phyloP scores from a whole-genome alignment of 1,284 basidiomycete genomes.

The Trametes polyzona region DNA sequence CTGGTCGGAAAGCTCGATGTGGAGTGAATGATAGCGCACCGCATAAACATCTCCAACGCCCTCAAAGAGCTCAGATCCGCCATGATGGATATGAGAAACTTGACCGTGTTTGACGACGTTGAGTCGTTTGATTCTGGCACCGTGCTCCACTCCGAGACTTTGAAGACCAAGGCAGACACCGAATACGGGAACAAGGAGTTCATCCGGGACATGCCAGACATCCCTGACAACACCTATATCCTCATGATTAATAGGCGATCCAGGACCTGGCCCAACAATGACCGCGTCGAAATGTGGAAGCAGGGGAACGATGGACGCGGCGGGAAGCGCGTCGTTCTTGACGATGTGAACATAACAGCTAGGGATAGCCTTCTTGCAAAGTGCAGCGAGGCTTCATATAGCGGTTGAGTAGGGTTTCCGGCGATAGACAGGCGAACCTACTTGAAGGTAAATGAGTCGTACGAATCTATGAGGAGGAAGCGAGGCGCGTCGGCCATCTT shows the following conservation, averaged over 20 bases:
- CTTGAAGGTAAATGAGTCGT: slow-evolving; percentile 89
- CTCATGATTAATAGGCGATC: slow-evolving; percentile 64
- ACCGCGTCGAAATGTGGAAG: slow-evolving; percentile 68
- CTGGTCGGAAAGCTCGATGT: slow-evolving; percentile 50
- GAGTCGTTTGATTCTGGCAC: slow-evolving; percentile 59
- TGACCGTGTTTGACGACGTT: slow-evolving; percentile 82
- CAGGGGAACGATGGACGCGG: slow-evolving; percentile 52
- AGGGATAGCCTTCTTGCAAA: slow-evolving; percentile 64
- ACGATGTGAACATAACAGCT: slow-evolving; percentile 65
- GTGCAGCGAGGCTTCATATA: slow-evolving; percentile 59
- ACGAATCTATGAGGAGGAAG: slow-evolving; percentile 78
- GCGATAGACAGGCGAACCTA: slow-evolving; percentile 40
- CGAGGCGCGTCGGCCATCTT: slow-evolving; percentile 28
- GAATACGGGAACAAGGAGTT: slow-evolving; percentile 70
- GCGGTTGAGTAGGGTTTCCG: slow-evolving; percentile 2
- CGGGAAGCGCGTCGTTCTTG: slow-evolving; percentile 66
- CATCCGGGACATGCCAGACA: slow-evolving; percentile 64
- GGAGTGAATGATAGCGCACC: slow-evolving; percentile 86
- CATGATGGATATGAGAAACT: slow-evolving; percentile 68
- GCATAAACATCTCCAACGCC: slow-evolving; percentile 65
- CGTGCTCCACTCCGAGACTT: slow-evolving; percentile 82
- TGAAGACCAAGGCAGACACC: slow-evolving; percentile 94
- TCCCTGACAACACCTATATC: slow-evolving; percentile 72
- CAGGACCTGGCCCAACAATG: slow-evolving; percentile 81
- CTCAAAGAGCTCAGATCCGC: slow-evolving; percentile 62